A percentile compares a stretch with the other conserved stretches of the same genome.
These are phyloP conservation scores for Glycine tomentella DNA, from an alignment of 306 rosid genomes.

Conservation along the genomic window DNA sequence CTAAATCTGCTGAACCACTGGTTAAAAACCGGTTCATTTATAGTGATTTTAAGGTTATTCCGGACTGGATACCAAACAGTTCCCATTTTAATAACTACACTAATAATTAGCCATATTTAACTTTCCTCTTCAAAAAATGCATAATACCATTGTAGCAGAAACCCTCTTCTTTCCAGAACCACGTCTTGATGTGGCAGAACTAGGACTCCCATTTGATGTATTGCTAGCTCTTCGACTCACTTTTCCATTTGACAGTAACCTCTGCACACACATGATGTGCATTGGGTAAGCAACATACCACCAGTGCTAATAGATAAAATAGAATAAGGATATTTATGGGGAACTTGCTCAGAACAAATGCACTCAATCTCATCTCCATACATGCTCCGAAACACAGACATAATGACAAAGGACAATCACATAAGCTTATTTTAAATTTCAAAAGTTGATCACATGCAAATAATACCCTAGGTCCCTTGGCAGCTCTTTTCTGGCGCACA, in stretches of 20 bases:
- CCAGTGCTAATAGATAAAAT: slow-evolving; percentile 9
- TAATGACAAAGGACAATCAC: slow-evolving; percentile 2
- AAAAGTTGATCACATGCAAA: slow-evolving; percentile 2
- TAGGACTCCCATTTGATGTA: slow-evolving; percentile 54
- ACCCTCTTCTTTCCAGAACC: slow-evolving; percentile 69
- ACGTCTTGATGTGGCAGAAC: slow-evolving; percentile 58
- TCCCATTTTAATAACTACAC: background rate
- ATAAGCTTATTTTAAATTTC: slow-evolving; percentile 20
- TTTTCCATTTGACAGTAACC: slow-evolving; percentile 66
- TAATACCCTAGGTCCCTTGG: slow-evolving; percentile 76
- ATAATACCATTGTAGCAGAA: slow-evolving; percentile 67
- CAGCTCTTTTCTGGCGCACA: slow-evolving; percentile 82
- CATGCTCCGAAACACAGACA: background rate
- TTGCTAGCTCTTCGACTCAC: slow-evolving; percentile 57
- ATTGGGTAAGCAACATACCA: slow-evolving; percentile 31
- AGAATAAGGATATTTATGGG: slow-evolving; percentile 13
- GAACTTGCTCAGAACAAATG: slow-evolving; percentile 28
- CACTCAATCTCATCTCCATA: slow-evolving; percentile 2
- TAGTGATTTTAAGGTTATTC: background rate
- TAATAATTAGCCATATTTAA: slow-evolving; percentile 1
- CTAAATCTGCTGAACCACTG: background rate
- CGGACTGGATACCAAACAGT: background rate
- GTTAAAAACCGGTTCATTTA: background rate
- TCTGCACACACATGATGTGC: slow-evolving; percentile 51
- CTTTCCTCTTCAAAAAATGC: slow-evolving; percentile 19